A percentile compares a stretch with the other conserved stretches of the same genome.
Conservation (phyloP, 768 basidiomycete species). For the Neoboletus brunneissimus region DNA sequence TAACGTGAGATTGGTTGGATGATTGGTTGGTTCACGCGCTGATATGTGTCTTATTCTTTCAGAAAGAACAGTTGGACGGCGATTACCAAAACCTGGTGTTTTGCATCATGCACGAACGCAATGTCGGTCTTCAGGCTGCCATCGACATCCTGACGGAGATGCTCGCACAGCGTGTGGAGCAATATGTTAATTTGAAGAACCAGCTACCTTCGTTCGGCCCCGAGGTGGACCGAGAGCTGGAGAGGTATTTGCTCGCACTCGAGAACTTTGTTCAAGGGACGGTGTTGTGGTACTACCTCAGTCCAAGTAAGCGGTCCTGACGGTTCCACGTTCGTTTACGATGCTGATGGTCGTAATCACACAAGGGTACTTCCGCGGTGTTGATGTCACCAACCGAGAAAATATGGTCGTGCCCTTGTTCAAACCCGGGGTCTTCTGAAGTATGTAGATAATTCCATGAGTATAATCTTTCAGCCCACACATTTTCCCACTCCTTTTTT, state of each 20-base stretch:
- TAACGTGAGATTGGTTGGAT: slow-evolving; percentile 22
- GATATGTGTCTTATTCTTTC: slow-evolving; percentile 2
- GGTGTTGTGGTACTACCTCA: slow-evolving; percentile 40
- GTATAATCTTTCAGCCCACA: neutral
- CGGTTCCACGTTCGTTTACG: neutral
- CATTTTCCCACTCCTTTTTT: neutral
- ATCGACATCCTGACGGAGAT: slow-evolving; percentile 39
- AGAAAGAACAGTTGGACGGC: slow-evolving; percentile 41
- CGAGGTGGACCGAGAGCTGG: slow-evolving; percentile 35
- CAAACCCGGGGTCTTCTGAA: slow-evolving; percentile 24
- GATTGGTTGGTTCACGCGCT: slow-evolving; percentile 9
- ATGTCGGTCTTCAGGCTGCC: slow-evolving; percentile 33
- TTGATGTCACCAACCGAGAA: slow-evolving; percentile 32
- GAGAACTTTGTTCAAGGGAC: slow-evolving; percentile 41
- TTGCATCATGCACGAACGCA: slow-evolving; percentile 37
- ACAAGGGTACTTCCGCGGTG: slow-evolving; percentile 34
- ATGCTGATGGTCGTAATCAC: slow-evolving; percentile 11
- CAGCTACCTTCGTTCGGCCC: slow-evolving; percentile 35
- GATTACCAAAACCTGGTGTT: slow-evolving; percentile 41
- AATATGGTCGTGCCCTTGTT: slow-evolving; percentile 32
- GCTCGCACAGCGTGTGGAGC: slow-evolving; percentile 34
- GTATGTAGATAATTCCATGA: slow-evolving; percentile 1
- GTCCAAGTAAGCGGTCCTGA: slow-evolving; percentile 32
- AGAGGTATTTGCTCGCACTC: slow-evolving; percentile 33
- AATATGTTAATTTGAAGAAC: slow-evolving; percentile 33